phyloP scores from a whole-genome alignment of 805 yeast genomes.

The Candida qinlingensis region DNA sequence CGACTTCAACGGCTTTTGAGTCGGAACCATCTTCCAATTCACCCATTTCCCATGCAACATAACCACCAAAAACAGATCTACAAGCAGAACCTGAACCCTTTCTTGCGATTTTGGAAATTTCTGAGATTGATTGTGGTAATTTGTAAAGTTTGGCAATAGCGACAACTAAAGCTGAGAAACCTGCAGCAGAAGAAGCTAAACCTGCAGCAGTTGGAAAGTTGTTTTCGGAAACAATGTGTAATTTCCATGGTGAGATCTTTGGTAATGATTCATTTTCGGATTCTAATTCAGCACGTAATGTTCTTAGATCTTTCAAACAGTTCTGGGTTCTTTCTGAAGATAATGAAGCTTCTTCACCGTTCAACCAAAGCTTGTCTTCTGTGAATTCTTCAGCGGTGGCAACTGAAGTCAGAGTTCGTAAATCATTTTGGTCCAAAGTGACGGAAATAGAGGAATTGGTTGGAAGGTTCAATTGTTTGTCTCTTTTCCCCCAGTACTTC shows the following conservation, averaged over 20 bases:
- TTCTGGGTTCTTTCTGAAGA: slow-evolving; percentile 58
- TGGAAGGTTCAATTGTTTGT: slow-evolving; percentile 80
- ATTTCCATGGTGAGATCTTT: slow-evolving; percentile 53
- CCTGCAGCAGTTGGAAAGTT: slow-evolving; percentile 99
- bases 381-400: slow-evolving; percentile 53
- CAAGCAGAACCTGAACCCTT: slow-evolving; percentile 99
- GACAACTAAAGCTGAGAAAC: slow-evolving; percentile 90
- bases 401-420: slow-evolving; percentile 88
- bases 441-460: slow-evolving; percentile 96
- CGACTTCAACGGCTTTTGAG: slow-evolving; percentile 90
- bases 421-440: slow-evolving; percentile 84
- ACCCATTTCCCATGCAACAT: slow-evolving; percentile 99
- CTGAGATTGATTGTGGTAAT: slow-evolving; percentile 80
- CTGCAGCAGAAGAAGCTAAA: slow-evolving; percentile 96
- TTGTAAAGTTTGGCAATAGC: slow-evolving; percentile 83
- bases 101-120: slow-evolving; percentile 89
- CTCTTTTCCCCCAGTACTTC: slow-evolving; percentile 99
- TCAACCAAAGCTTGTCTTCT: slow-evolving; percentile 74
- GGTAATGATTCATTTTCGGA: slow-evolving; percentile 46
- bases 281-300: slow-evolving; percentile 61
- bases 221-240: slow-evolving; percentile 86
- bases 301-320: slow-evolving; percentile 72
- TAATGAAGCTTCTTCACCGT: slow-evolving; percentile 76
- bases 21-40: slow-evolving; percentile 68
- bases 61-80: slow-evolving; percentile 94